Conservation (phyloP, 2,329 filamentous ascomycete genomes). For the Triangularia verruculosa region DNA sequence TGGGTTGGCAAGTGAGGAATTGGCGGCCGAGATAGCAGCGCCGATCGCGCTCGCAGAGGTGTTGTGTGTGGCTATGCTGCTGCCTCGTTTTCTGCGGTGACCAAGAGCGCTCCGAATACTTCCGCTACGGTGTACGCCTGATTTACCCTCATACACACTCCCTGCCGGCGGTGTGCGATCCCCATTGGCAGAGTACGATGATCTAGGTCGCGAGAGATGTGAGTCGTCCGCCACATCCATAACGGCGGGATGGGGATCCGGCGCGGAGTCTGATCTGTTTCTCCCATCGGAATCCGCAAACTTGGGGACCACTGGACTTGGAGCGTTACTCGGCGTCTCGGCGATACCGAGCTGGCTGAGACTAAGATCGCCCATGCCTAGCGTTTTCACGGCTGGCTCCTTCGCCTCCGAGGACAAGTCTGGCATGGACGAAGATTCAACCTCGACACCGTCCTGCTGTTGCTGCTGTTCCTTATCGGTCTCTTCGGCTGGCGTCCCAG, state of each 20-base stretch:
- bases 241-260: constrained; percentile 41
- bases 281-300: constrained; percentile 51
- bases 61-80: constrained; percentile 64
- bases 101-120: constrained; percentile 64
- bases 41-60: constrained; percentile 60
- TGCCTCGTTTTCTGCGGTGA: constrained; percentile 71
- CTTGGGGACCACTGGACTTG: constrained; percentile 56
- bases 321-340: constrained; percentile 50
- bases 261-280: constrained; percentile 56
- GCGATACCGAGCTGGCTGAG: constrained; percentile 82
- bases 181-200: constrained; percentile 47
- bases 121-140: constrained; percentile 58
- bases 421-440: constrained; percentile 43
- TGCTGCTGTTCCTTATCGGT: constrained; percentile 33
- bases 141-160: constrained; percentile 63
- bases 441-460: constrained; percentile 41
- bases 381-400: constrained; percentile 78
- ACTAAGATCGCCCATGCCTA: constrained; percentile 85
- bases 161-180: constrained; percentile 65
- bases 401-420: constrained; percentile 51
- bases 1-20: constrained; percentile 65
- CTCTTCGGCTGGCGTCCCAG: constrained; percentile 32
- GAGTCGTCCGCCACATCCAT: constrained; percentile 40
- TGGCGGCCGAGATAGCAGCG: constrained; percentile 68
- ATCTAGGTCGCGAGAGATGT: constrained; percentile 43